Conservation (phyloP, 768 basidiomycete genomes). For the Melanogaster broomeanus region DNA sequence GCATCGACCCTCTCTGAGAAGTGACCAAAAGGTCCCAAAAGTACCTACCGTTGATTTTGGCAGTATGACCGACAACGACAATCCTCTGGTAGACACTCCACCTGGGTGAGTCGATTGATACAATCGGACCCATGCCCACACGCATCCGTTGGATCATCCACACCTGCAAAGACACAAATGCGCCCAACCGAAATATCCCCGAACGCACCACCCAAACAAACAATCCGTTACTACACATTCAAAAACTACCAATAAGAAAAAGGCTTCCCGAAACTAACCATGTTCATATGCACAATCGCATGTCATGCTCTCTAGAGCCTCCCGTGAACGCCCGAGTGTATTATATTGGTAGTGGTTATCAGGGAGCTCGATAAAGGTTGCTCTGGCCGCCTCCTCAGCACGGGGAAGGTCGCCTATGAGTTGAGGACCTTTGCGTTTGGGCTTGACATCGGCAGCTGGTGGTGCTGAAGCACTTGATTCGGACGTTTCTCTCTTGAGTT, state of each 20-base stretch:
- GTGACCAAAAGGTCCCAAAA: background rate
- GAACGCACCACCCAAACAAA: conserved; percentile 8
- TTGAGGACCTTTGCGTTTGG: conserved; percentile 49
- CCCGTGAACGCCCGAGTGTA: conserved; percentile 83
- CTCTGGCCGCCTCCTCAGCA: conserved; percentile 72
- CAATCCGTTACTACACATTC: conserved; percentile 32
- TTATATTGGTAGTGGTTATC: conserved; percentile 88
- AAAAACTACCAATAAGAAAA: conserved; percentile 21
- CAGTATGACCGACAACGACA: conserved; percentile 83
- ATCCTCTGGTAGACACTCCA: conserved; percentile 90
- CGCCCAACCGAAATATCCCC: conserved; percentile 19
- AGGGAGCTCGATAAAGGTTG: conserved; percentile 70
- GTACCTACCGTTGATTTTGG: conserved; percentile 85
- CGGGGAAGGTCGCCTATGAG: conserved; percentile 81
- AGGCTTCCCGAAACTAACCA: conserved; percentile 55
- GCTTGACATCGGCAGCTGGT: conserved; percentile 29
- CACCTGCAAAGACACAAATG: conserved; percentile 43
- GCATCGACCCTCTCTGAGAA: background rate
- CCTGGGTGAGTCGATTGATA: conserved; percentile 96
- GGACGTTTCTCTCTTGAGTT: conserved; percentile 33
- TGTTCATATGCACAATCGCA: conserved; percentile 90
- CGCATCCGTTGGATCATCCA: conserved; percentile 61
- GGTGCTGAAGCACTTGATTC: conserved; percentile 38
- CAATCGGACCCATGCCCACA: conserved; percentile 92
- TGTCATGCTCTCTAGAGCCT: conserved; percentile 89